Evolutionary conservation across 345 rosid species (phyloP), one percentile per base, ranked within the genome.

Genomic region (Brassica incana): DNA sequence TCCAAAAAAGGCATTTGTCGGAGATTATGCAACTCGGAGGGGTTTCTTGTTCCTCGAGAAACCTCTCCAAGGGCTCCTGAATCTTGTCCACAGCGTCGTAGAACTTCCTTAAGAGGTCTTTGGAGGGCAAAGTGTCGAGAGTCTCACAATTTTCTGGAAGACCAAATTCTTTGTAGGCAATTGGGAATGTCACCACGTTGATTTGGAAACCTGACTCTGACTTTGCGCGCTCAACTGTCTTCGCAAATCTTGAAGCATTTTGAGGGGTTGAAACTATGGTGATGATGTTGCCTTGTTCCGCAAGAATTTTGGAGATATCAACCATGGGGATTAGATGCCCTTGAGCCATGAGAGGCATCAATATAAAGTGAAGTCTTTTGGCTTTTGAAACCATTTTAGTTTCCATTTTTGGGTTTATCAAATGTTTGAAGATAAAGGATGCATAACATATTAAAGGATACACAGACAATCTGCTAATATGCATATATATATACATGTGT

Each of bases 261-360:
- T 83, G 83, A 62, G 94, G 91, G 14, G 97, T 93, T 1, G 94
- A 87, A 80, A 89, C 78, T 8, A 93, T 60, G 83, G 87, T 93
- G 0, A 92, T 87, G n/a, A 73, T 63, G 56, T 68, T 87, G 1
- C 92, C 92, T 10, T 84, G 86, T 64, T 73, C 43, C 6, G 91
- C 90, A 14, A 93, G 86, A 62, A 88, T 80, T 58, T 77, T 81
- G 6, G 90, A 92, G 79, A 91, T 87, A 77, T 93, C 98, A 32
- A 91, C 82, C 85, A 93, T 75, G 4, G 95, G 97, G 63, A 93
- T 90, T 78, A 87, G 87, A 82, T 91, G 97, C 2, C 98, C 98
- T 76, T 88, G 98, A 2, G 95, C 90, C 92, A 90, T 82, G 45
- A 93, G 86, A 2, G 95, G 98, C 76, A 91, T 70, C 58, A 93